Percentiles rank a stretch among this genome's conserved stretches.
Evolutionary conservation across 2,329 filamentous ascomycete genomes (phyloP).

Genomic region (Paracamarosporium sp.): DNA sequence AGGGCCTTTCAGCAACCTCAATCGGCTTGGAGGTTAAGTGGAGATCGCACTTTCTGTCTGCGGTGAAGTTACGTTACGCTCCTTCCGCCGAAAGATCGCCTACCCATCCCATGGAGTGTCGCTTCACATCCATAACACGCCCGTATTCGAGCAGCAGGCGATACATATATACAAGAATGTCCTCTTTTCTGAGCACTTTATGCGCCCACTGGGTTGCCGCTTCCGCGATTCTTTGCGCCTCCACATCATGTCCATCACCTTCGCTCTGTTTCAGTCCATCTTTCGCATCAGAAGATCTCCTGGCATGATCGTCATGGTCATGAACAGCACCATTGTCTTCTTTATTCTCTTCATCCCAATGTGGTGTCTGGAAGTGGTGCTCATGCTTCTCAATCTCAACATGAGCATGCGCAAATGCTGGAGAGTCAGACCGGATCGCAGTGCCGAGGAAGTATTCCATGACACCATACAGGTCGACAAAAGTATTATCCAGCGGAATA

Average conservation of each 20-base stretch:
- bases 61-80: neutral
- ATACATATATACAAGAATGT: constrained; percentile 75
- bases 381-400: constrained; percentile 21
- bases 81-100: constrained; percentile 22
- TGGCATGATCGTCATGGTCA: neutral
- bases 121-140: constrained; percentile 49
- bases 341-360: neutral
- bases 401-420: constrained; percentile 18
- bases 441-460: constrained; percentile 77
- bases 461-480: constrained; percentile 73
- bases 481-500: constrained; percentile 78
- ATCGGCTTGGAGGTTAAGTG: neutral
- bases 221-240: constrained; percentile 69
- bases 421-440: constrained; percentile 49
- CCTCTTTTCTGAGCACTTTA: constrained; percentile 70
- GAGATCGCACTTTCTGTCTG: neutral
- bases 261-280: neutral
- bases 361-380: constrained; percentile 21
- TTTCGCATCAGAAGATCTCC: neutral
- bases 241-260: constrained; percentile 54
- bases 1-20: neutral
- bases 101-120: constrained; percentile 51
- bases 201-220: constrained; percentile 73
- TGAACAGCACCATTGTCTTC: neutral
- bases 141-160: constrained; percentile 60